Percentiles rank a stretch among this genome's conserved stretches.
These are phyloP conservation scores for Populus hybrid DNA, from an alignment of 441 rosid genomes.

Conservation along the genomic window DNA sequence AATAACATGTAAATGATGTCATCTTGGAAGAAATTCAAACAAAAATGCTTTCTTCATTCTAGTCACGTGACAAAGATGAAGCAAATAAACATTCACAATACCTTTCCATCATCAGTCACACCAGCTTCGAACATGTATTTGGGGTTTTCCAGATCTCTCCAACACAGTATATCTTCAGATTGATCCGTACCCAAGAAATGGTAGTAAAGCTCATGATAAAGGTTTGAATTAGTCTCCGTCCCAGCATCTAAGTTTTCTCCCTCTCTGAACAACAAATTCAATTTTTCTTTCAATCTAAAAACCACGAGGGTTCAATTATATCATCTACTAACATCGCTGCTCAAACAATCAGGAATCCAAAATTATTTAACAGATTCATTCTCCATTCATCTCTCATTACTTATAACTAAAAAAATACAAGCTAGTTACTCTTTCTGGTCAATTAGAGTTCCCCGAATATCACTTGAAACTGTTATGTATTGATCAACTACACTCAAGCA, in stretches of 20 bases:
- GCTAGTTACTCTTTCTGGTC: background rate
- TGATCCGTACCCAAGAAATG: conserved; percentile 86
- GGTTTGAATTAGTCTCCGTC: conserved; percentile 81
- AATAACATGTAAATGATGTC: conserved; percentile 12
- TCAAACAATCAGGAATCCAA: background rate
- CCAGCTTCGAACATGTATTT: conserved; percentile 48
- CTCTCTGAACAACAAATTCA: conserved; percentile 45
- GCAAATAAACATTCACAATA: conserved; percentile 10
- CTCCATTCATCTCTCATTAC: background rate
- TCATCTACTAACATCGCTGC: background rate
- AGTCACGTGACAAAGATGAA: conserved; percentile 1
- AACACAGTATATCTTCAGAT: conserved; percentile 85
- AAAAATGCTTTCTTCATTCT: background rate
- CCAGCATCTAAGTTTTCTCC: conserved; percentile 88
- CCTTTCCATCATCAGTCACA: conserved; percentile 89
- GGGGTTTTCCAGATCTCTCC: conserved; percentile 85
- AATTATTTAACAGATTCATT: background rate
- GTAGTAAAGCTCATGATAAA: conserved; percentile 71
- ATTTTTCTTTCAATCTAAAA: background rate
- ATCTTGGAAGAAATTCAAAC: background rate
- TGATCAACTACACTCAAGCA: background rate
- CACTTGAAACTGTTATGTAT: background rate
- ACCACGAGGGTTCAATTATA: background rate
- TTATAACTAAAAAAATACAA: background rate
- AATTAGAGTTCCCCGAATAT: background rate